Percentiles rank a stretch among this genome's conserved stretches.
These are phyloP conservation scores for Solanum bulbocastanum DNA, from an alignment of 257 asterid genomes.

Conservation along the genomic window DNA sequence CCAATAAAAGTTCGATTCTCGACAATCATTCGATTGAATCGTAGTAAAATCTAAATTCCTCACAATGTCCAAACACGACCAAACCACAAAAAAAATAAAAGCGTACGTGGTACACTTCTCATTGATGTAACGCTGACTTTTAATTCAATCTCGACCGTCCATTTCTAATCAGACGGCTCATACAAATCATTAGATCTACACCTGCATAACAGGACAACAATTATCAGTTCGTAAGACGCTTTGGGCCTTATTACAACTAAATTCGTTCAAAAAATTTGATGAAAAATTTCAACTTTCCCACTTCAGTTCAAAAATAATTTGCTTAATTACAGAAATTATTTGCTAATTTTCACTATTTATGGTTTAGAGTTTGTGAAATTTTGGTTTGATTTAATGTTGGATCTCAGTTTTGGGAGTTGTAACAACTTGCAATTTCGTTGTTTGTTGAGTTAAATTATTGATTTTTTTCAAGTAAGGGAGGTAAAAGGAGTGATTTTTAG, in stretches of 20 bases:
- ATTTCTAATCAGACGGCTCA: not conserved
- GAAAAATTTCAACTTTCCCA: not conserved
- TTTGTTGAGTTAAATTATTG: not conserved
- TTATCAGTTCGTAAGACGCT: conserved; percentile 21
- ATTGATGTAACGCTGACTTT: not conserved
- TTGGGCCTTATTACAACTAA: conserved; percentile 4
- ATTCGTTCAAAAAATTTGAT: not conserved
- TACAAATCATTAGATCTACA: conserved; percentile 3
- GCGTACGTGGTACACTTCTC: not conserved
- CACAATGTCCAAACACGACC: not conserved
- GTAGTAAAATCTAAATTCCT: too few relatives aligned
- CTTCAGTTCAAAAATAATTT: not conserved
- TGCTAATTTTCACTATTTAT: not conserved
- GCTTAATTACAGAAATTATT: not conserved
- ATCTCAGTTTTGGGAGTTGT: not conserved
- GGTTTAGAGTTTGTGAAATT: not conserved
- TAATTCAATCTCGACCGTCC: conserved; percentile 11
- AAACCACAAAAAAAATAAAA: not conserved
- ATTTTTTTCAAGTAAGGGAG: not conserved
- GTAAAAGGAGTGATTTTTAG: not conserved
- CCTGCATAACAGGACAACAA: not conserved
- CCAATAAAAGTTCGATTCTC: too few relatives aligned
- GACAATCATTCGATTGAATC: not conserved
- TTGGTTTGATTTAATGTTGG: not conserved
- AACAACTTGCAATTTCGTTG: not conserved